phyloP scores from a whole-genome alignment of 352 stramenopile species.

The Phytophthora megakarya region DNA sequence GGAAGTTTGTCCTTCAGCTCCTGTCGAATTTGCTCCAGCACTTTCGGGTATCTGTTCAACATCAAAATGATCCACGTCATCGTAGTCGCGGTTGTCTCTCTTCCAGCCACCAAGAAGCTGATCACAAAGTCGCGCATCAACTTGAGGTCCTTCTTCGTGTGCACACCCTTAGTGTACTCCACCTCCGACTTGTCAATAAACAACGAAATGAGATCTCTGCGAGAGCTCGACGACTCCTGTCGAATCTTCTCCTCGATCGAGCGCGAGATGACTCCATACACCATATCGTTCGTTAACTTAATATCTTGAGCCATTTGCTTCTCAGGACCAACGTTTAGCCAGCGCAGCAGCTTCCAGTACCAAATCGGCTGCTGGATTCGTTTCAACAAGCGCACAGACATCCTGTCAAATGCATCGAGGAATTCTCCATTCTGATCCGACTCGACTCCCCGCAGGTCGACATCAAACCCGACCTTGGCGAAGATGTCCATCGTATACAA shows the following conservation, averaged over 20 bases:
- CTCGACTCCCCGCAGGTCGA: slow-evolving; percentile 57
- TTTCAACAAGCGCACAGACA: slow-evolving; percentile 37
- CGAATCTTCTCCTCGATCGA: slow-evolving; percentile 39
- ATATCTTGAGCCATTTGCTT: slow-evolving; percentile 42
- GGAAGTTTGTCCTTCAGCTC: slow-evolving; percentile 51
- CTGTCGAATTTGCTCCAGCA: slow-evolving; percentile 44
- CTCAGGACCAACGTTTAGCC: slow-evolving; percentile 46
- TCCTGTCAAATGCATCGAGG: slow-evolving; percentile 43
- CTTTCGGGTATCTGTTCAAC: slow-evolving; percentile 57
- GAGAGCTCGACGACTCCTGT: not conserved
- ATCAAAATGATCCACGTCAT: slow-evolving; percentile 81
- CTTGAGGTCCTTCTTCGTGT: slow-evolving; percentile 39
- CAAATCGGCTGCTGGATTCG: slow-evolving; percentile 45
- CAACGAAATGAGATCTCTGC: slow-evolving; percentile 53
- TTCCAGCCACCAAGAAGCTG: slow-evolving; percentile 71
- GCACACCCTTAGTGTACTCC: slow-evolving; percentile 33
- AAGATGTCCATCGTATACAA: slow-evolving; percentile 77
- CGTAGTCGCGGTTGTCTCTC: slow-evolving; percentile 72
- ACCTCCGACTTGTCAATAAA: slow-evolving; percentile 50
- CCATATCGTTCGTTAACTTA: slow-evolving; percentile 33
- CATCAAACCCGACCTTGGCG: slow-evolving; percentile 72
- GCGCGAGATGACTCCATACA: slow-evolving; percentile 42
- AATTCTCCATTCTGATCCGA: slow-evolving; percentile 39
- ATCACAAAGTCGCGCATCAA: slow-evolving; percentile 85
- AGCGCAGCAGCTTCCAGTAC: slow-evolving; percentile 49